Evolutionary conservation across 805 yeast genomes (phyloP).

Genomic region (Yarrowia osloensis): DNA sequence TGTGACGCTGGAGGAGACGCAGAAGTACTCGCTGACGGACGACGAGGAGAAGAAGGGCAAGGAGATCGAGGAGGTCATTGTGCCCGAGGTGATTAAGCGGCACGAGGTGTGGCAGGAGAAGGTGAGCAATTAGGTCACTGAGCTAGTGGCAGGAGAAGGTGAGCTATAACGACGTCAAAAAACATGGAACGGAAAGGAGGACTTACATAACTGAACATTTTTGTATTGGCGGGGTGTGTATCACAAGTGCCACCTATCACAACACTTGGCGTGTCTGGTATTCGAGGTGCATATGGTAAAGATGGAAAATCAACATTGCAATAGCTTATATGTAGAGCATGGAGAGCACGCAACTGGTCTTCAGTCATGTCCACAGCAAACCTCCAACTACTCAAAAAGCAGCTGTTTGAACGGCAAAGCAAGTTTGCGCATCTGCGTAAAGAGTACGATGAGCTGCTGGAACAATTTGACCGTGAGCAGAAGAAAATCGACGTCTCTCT

Average conservation of each 20-base stretch:
- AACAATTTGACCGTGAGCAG: neutral
- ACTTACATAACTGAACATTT: no score
- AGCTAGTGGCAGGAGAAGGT: no score
- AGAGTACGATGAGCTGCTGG: neutral
- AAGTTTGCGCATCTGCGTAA: neutral
- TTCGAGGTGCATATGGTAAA: neutral
- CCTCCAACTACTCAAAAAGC: neutral
- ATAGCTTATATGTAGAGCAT: neutral
- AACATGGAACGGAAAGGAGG: no score
- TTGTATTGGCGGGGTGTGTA: no score
- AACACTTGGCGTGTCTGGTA: neutral
- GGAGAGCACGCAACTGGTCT: no score
- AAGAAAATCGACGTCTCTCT: neutral
- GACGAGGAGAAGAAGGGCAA: conserved; percentile 47
- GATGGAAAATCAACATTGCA: neutral
- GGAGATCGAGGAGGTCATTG: conserved; percentile 77
- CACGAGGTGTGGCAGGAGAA: conserved; percentile 65
- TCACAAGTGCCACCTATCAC: no score
- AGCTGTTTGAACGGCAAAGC: neutral
- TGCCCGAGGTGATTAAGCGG: conserved; percentile 69
- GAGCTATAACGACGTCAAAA: no score
- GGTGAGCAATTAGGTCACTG: neutral
- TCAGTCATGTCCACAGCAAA: neutral
- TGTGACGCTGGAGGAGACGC: conserved; percentile 55
- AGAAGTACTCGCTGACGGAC: conserved; percentile 43